phyloP scores from a whole-genome alignment of 163 green algal genomes.

The Scenedesmus sp. region DNA sequence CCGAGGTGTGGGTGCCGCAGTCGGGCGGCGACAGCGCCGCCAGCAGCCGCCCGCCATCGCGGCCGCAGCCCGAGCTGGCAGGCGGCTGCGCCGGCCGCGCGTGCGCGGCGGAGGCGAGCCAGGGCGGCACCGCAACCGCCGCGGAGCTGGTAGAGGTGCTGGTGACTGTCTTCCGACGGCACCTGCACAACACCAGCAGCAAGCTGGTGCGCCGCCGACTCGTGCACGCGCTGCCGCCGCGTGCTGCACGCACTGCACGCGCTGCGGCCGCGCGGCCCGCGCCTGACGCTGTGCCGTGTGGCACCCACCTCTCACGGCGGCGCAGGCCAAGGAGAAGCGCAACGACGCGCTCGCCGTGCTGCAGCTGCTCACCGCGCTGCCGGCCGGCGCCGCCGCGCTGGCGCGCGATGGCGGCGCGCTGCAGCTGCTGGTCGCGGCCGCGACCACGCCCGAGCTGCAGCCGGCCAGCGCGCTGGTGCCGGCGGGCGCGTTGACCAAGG shows the following conservation, averaged over 20 bases:
- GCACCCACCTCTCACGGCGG: background rate
- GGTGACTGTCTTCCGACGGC: background rate
- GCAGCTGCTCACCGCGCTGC: conserved; percentile 22
- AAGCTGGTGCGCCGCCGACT: conserved; percentile 1
- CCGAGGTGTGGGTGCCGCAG: background rate
- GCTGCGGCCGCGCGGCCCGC: background rate
- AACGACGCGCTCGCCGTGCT: conserved; percentile 62
- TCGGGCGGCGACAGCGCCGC: background rate
- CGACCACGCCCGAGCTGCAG: conserved; percentile 51
- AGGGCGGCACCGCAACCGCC: background rate
- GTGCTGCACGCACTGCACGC: no score
- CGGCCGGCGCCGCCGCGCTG: conserved; percentile 3
- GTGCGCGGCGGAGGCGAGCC: background rate
- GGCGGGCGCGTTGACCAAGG: conserved; percentile 32
- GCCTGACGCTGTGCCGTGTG: background rate
- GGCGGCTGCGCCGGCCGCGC: background rate
- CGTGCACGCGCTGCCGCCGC: conserved; percentile 26
- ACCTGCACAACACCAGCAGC: conserved; percentile 18
- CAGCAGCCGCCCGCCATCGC: background rate
- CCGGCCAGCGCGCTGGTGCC: conserved; percentile 18
- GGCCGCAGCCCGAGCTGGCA: background rate
- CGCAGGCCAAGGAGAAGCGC: conserved; percentile 61
- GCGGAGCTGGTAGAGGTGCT: conserved; percentile 2
- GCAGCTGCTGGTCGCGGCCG: conserved; percentile 40
- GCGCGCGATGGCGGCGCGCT: no score